These are phyloP conservation scores for Kwoniella heveanensis DNA, from an alignment of 768 basidiomycete species.

Conservation along the genomic window DNA sequence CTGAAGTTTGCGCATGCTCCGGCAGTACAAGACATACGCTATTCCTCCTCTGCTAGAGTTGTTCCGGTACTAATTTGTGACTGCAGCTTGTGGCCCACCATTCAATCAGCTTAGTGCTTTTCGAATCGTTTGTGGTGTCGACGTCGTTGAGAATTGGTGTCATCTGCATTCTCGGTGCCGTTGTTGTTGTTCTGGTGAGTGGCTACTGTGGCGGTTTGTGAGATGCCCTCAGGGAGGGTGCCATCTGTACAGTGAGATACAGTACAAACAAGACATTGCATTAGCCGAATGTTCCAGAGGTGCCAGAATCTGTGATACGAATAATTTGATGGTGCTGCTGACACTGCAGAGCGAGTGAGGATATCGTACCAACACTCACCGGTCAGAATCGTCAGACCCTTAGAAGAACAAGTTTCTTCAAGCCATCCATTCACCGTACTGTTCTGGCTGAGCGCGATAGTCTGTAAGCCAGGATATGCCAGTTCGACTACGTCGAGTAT, in stretches of 20 bases:
- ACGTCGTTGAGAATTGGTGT: neutral
- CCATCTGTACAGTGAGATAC: neutral
- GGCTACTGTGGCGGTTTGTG: neutral
- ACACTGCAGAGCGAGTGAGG: too few relatives aligned
- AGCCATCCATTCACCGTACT: neutral
- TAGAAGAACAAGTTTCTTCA: neutral
- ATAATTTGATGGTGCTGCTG: too few relatives aligned
- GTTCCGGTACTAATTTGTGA: too few relatives aligned
- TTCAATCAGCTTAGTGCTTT: neutral
- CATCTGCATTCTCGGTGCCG: neutral
- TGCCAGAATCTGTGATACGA: too few relatives aligned
- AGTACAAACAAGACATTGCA: neutral
- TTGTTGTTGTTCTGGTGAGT: neutral
- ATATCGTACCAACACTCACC: neutral
- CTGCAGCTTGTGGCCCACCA: too few relatives aligned
- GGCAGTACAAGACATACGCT: too few relatives aligned
- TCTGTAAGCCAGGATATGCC: neutral
- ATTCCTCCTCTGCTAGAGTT: too few relatives aligned
- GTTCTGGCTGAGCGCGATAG: neutral
- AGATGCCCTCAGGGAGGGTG: neutral
- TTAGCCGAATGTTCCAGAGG: neutral
- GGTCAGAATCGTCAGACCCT: neutral
- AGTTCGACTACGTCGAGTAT: neutral
- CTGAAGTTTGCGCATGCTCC: too few relatives aligned
- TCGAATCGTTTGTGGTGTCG: neutral